Evolutionary conservation across 768 basidiomycete species (phyloP), one percentile per base, ranked within the genome.

Genomic region (Collybia sordida): DNA sequence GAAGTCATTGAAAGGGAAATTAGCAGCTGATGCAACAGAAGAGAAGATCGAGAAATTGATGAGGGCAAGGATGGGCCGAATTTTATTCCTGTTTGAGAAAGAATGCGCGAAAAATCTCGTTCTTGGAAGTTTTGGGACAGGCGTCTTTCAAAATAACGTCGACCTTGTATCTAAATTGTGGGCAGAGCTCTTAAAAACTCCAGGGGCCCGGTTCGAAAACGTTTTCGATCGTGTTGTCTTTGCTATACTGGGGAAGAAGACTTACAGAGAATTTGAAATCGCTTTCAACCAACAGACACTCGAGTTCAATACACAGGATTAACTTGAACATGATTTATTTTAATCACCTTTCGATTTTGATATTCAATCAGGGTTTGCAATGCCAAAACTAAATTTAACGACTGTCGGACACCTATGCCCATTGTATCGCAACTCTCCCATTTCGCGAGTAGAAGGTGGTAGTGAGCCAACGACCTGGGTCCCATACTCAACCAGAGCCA

Each of bases 111-210:
- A 69, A 59, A 74, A 81, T 56, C 53, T 90, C 42, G 81, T 90
- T 0, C 67, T 91, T 23, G 88, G 89, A 25, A 83, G 82, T 56
- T 91, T 87, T 63, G 88, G 88, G 11, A 90, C 89, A 1, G 88
- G 89, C 2, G 88, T 86, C 2, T 91, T 90, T 66, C 72, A 72
- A 48, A 91, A 91, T 64, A 69, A 75, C 27, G 77, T 88, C 19
- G 60, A 66, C 36, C 68, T 74, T 44, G 75, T 90, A 14, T 87
- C 85, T 4, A 67, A 63, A 27, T 74, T 85, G 38, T 91, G 88
- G 83, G 78, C 74, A 39, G 81, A 88, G 46, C 65, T 88, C 23
- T 65, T 90, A 38, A 66, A 66, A 3, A 67, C 61, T 2, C 67
- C 74, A 4, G 72, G 68, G 1, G 78, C 82, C 23, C 70, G 81